phyloP scores from a whole-genome alignment of 2,329 filamentous ascomycete genomes.

The Rutstroemia sp. region DNA sequence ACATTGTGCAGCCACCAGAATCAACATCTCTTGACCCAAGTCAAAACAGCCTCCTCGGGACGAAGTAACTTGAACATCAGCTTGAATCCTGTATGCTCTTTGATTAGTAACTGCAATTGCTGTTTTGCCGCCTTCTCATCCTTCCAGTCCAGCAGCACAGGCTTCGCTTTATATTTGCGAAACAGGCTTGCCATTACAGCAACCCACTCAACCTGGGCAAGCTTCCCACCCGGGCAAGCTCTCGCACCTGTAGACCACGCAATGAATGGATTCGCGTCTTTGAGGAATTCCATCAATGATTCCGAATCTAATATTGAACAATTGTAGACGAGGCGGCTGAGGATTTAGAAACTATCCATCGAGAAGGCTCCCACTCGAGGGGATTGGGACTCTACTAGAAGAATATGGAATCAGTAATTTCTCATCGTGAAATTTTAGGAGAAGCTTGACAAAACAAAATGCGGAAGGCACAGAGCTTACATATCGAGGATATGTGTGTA shows the following conservation, averaged over 20 bases:
- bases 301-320: neutral
- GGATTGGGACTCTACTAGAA: neutral
- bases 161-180: neutral
- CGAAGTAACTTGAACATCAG: neutral
- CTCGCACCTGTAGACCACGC: slow-evolving; percentile 21
- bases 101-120: neutral
- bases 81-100: neutral
- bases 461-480: neutral
- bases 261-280: neutral
- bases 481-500: neutral
- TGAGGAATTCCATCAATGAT: neutral
- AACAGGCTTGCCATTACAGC: neutral
- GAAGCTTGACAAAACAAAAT: neutral
- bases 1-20: no score
- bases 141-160: neutral
- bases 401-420: neutral
- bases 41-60: neutral
- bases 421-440: no score
- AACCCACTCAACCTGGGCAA: slow-evolving; percentile 8
- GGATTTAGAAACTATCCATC: neutral
- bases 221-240: slow-evolving; percentile 28
- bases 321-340: neutral
- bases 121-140: neutral
- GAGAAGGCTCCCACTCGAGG: neutral
- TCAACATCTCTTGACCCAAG: neutral